These are phyloP conservation scores for Cafeteria roenbergensis DNA, from an alignment of 108 stramenopile species.

Conservation along the genomic window DNA sequence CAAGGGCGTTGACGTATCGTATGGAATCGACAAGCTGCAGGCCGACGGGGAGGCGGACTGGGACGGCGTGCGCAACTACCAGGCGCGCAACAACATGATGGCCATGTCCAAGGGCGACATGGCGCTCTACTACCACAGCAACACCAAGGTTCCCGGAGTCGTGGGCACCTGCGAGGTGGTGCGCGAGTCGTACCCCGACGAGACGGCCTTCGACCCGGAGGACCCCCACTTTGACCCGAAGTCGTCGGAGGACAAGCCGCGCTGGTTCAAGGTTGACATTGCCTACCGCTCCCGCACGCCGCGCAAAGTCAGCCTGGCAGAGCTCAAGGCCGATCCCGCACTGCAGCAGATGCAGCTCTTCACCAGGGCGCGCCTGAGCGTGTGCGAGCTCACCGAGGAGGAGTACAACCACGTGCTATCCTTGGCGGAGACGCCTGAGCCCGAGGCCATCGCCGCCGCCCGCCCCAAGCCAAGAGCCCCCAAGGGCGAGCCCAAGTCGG, in stretches of 20 bases:
- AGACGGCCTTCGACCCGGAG: neutral
- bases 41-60: neutral
- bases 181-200: slow-evolving; percentile 6
- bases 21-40: neutral
- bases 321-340: slow-evolving; percentile 1
- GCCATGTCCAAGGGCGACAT: slow-evolving; percentile 10
- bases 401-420: slow-evolving; percentile 1
- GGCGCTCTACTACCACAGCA: slow-evolving; percentile 16
- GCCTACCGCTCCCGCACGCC: neutral
- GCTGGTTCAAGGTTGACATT: slow-evolving; percentile 14
- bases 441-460: no score
- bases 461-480: no score
- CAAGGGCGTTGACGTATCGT: neutral
- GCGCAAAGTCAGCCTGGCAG: neutral
- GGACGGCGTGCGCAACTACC: slow-evolving; percentile 15
- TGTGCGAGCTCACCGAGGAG: slow-evolving; percentile 5
- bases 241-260: neutral
- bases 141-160: slow-evolving; percentile 15
- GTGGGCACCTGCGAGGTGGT: slow-evolving; percentile 8
- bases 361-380: slow-evolving; percentile 7
- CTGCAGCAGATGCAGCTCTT: slow-evolving; percentile 7
- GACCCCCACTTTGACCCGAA: slow-evolving; percentile 13
- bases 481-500: no score
- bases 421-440: no score
- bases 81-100: slow-evolving; percentile 16